Percentiles rank a stretch among this genome's conserved stretches.
Conservation (phyloP, 2,329 filamentous ascomycete genomes). For the Periconia macrospinosa region DNA sequence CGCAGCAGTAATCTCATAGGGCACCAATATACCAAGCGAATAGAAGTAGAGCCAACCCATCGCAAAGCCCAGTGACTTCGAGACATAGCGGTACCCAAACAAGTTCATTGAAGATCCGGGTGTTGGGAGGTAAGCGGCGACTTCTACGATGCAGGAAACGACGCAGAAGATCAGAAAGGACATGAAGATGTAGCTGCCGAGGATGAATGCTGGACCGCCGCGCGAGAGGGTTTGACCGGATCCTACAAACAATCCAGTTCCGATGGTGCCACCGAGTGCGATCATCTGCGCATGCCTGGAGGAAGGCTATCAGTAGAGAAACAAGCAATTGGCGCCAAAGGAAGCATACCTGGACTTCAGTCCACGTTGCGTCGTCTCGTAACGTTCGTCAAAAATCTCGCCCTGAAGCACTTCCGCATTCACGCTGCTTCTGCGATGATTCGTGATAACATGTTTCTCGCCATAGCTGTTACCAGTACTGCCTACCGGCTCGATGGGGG, state of each 20-base stretch:
- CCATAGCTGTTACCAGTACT: constrained; percentile 11
- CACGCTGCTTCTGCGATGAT: constrained; percentile 25
- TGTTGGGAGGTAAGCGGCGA: constrained; percentile 61
- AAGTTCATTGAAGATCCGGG: constrained; percentile 56
- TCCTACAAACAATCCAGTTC: constrained; percentile 63
- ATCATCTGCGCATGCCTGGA: constrained; percentile 60
- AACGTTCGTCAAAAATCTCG: constrained; percentile 38
- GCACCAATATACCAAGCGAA: constrained; percentile 33
- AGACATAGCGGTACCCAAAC: constrained; percentile 51
- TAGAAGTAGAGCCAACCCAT: constrained; percentile 35
- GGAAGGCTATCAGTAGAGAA: constrained; percentile 41
- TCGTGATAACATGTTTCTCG: constrained; percentile 9
- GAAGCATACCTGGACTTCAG: constrained; percentile 41
- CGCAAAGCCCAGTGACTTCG: constrained; percentile 63
- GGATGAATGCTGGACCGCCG: constrained; percentile 30
- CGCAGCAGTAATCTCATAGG: constrained; percentile 40
- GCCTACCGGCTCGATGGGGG: constrained; percentile 3
- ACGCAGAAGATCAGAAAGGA: constrained; percentile 29
- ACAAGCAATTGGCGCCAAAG: constrained; percentile 1
- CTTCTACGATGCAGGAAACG: constrained; percentile 43
- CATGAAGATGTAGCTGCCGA: constrained; percentile 36
- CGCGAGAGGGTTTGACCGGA: constrained; percentile 54
- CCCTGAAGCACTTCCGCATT: constrained; percentile 26
- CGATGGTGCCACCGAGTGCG: constrained; percentile 62
- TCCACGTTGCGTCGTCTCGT: constrained; percentile 43